Conservation (phyloP, 192 early-diverging fungal genomes). For the Gigaspora rosea region DNA sequence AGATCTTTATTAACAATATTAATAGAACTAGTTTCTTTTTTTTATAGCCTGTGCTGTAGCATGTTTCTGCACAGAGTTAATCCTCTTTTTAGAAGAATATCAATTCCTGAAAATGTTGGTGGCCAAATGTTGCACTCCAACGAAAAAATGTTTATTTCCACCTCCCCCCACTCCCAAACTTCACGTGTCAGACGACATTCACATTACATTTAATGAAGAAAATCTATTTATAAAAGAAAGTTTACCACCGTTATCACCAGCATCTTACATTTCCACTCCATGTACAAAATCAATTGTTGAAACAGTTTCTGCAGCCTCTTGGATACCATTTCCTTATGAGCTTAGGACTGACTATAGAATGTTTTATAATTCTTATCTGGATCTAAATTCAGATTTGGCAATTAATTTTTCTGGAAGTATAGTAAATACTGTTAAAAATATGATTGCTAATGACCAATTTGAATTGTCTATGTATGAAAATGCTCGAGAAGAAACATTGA, state of each 20-base stretch:
- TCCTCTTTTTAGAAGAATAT: slow-evolving; percentile 39
- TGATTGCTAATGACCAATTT: neutral
- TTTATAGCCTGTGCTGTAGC: slow-evolving; percentile 28
- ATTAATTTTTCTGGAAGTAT: slow-evolving; percentile 24
- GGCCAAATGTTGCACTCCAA: slow-evolving; percentile 11
- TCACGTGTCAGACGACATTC: neutral
- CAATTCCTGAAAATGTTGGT: slow-evolving; percentile 33
- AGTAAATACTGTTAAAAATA: neutral
- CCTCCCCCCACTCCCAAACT: neutral
- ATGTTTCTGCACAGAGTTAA: slow-evolving; percentile 39
- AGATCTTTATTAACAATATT: neutral
- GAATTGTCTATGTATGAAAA: slow-evolving; percentile 29
- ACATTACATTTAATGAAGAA: no score
- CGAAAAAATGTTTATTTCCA: neutral
- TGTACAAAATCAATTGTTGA: slow-evolving; percentile 27
- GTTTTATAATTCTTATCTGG: slow-evolving; percentile 20
- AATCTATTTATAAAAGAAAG: neutral
- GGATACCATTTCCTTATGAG: slow-evolving; percentile 26
- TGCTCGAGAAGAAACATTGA: slow-evolving; percentile 20
- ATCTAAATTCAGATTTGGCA: slow-evolving; percentile 23
- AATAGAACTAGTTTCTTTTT: neutral
- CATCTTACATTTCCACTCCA: neutral
- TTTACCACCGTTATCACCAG: neutral
- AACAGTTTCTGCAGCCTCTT: slow-evolving; percentile 9
- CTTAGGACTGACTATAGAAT: neutral